phyloP scores from a whole-genome alignment of 164 flowering plant genomes.

The Kalanchoe fedtschenkoi region DNA sequence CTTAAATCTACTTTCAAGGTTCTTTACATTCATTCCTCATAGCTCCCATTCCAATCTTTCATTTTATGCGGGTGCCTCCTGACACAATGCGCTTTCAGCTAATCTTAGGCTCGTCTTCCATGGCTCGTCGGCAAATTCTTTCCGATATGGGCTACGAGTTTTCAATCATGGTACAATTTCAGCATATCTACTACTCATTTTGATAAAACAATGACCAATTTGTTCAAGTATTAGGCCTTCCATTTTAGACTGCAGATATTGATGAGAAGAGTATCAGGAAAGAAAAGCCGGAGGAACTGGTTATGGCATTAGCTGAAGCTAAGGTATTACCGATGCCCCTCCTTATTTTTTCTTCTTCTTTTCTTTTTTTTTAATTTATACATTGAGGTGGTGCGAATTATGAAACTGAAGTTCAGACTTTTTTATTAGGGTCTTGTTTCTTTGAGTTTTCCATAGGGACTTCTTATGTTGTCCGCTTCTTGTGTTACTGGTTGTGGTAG shows the following conservation, averaged over 20 bases:
- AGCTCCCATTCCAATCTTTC: too few relatives aligned
- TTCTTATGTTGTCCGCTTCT: background rate
- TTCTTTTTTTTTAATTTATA: background rate
- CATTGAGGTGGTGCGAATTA: too few relatives aligned
- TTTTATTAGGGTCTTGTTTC: too few relatives aligned
- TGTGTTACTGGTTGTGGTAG: too few relatives aligned
- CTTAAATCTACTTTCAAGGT: too few relatives aligned
- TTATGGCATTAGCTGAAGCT: slow-evolving; percentile 33
- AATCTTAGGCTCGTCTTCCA: slow-evolving; percentile 34
- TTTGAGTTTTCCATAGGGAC: too few relatives aligned
- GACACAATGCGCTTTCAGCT: too few relatives aligned
- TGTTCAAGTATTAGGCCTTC: background rate
- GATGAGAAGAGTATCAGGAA: slow-evolving; percentile 36
- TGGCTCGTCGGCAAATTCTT: slow-evolving; percentile 28
- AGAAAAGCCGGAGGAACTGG: slow-evolving; percentile 43
- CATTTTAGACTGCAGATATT: slow-evolving; percentile 38
- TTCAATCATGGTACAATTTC: slow-evolving; percentile 21
- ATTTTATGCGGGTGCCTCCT: too few relatives aligned
- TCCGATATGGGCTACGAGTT: slow-evolving; percentile 42
- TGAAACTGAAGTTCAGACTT: too few relatives aligned
- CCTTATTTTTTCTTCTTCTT: background rate
- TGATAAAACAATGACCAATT: background rate
- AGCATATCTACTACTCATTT: background rate
- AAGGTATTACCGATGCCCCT: slow-evolving; percentile 17
- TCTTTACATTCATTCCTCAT: too few relatives aligned